Percentiles rank a stretch among this genome's conserved stretches.
Conservation (phyloP, 805 yeast genomes). For the Lipomyces sp. region DNA sequence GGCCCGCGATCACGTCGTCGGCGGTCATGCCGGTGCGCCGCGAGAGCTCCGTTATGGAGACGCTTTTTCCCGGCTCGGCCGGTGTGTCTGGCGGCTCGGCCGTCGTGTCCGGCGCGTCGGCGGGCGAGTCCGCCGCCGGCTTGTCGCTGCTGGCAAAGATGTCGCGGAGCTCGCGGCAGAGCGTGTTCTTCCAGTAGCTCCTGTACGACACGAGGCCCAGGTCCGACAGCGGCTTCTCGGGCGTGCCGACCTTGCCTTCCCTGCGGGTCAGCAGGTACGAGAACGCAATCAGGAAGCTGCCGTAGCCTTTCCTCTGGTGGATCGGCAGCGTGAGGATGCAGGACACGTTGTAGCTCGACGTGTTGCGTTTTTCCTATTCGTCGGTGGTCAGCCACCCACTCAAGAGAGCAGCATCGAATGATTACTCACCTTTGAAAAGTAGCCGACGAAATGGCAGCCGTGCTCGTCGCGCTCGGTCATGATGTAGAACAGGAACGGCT, state of each 20-base stretch:
- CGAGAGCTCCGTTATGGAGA: constrained; percentile 60
- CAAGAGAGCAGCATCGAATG: background rate
- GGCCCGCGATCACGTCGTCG: constrained; percentile 80
- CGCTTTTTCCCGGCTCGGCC: constrained; percentile 1
- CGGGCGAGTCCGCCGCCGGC: background rate
- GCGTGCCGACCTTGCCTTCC: constrained; percentile 83
- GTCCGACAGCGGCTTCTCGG: constrained; percentile 90
- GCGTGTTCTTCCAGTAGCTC: constrained; percentile 74
- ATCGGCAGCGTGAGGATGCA: constrained; percentile 89
- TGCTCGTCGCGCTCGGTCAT: constrained; percentile 62
- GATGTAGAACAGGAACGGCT: constrained; percentile 88
- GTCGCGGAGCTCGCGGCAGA: constrained; percentile 49
- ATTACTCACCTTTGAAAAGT: constrained; percentile 74
- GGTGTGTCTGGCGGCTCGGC: background rate
- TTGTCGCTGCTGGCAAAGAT: constrained; percentile 16
- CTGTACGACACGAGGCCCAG: constrained; percentile 82
- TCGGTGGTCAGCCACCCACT: background rate
- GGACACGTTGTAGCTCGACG: constrained; percentile 76
- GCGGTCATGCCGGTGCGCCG: constrained; percentile 78
- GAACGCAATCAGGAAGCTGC: constrained; percentile 82
- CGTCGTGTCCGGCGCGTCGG: constrained; percentile 9
- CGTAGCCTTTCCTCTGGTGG: constrained; percentile 84
- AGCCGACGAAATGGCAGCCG: constrained; percentile 81
- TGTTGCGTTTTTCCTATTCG: constrained; percentile 47
- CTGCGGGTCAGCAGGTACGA: constrained; percentile 73